Conservation (phyloP, 495 filamentous ascomycete species). For the Usnea hakonensis region DNA sequence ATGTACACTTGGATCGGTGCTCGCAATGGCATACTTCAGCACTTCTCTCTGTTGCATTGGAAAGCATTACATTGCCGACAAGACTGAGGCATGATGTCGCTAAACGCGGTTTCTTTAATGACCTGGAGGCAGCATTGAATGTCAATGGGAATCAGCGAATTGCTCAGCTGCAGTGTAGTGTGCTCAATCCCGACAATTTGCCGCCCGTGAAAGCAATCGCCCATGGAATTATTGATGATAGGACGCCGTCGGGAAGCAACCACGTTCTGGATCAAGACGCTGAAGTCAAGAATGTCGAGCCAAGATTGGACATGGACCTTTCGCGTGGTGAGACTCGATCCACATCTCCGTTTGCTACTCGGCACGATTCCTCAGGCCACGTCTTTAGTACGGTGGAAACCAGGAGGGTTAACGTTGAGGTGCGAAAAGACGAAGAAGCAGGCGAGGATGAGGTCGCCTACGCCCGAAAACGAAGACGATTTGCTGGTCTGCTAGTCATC, state of each 20-base stretch:
- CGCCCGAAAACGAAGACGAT: slow-evolving; percentile 29
- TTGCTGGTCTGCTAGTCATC: slow-evolving; percentile 43
- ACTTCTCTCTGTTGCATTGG: slow-evolving; percentile 67
- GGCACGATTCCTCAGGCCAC: slow-evolving; percentile 36
- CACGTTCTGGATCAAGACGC: slow-evolving; percentile 18
- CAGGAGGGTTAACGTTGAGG: slow-evolving; percentile 28
- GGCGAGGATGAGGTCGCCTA: slow-evolving; percentile 28
- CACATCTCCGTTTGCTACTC: slow-evolving; percentile 9
- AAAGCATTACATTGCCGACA: slow-evolving; percentile 71
- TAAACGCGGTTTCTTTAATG: slow-evolving; percentile 44
- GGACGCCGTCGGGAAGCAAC: slow-evolving; percentile 29
- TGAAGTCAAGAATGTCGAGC: slow-evolving; percentile 27
- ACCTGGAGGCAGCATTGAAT: slow-evolving; percentile 64
- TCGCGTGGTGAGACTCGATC: slow-evolving; percentile 37
- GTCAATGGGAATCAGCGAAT: slow-evolving; percentile 73
- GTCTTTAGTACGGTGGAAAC: slow-evolving; percentile 56
- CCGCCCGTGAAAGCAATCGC: slow-evolving; percentile 10
- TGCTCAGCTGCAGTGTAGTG: slow-evolving; percentile 57
- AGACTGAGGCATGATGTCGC: slow-evolving; percentile 51
- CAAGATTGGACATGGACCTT: slow-evolving; percentile 51
- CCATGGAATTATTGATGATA: slow-evolving; percentile 19
- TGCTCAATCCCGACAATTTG: slow-evolving; percentile 31
- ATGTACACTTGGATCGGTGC: slow-evolving; percentile 52
- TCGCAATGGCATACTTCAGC: slow-evolving; percentile 80
- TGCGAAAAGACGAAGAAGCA: slow-evolving; percentile 22